Evolutionary conservation across 345 rosid genomes (phyloP).

Genomic region (Brassica nigra): DNA sequence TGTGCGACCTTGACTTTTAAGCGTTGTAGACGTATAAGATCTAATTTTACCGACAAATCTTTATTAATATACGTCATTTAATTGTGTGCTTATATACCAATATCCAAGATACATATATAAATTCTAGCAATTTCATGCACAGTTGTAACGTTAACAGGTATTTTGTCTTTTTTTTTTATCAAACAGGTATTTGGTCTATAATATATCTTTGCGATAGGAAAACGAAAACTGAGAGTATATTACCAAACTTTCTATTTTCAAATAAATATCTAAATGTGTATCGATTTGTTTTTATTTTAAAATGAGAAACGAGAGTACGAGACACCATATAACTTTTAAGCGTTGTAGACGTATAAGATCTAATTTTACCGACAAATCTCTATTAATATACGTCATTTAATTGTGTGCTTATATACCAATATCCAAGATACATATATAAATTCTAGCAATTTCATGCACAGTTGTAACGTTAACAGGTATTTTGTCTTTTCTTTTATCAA

Average conservation of each 20-base stretch:
- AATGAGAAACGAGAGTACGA: too few relatives aligned
- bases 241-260: too few relatives aligned
- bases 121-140: not conserved
- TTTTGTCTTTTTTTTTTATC: not conserved
- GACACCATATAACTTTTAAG: not conserved
- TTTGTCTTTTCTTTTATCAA: not conserved
- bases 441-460: not conserved
- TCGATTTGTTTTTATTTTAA: not conserved
- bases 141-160: not conserved
- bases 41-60: not conserved
- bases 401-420: too few relatives aligned
- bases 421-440: not conserved
- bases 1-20: constrained; percentile 18
- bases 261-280: not conserved
- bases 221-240: not conserved
- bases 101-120: not conserved
- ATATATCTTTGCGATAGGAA: not conserved
- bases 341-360: not conserved
- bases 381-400: too few relatives aligned
- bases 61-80: too few relatives aligned
- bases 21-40: not conserved
- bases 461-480: not conserved
- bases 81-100: too few relatives aligned
- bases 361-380: not conserved
- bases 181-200: not conserved